These are phyloP conservation scores for Lichtheimia ornata DNA, from an alignment of 371 early-diverging fungal species.

Conservation along the genomic window DNA sequence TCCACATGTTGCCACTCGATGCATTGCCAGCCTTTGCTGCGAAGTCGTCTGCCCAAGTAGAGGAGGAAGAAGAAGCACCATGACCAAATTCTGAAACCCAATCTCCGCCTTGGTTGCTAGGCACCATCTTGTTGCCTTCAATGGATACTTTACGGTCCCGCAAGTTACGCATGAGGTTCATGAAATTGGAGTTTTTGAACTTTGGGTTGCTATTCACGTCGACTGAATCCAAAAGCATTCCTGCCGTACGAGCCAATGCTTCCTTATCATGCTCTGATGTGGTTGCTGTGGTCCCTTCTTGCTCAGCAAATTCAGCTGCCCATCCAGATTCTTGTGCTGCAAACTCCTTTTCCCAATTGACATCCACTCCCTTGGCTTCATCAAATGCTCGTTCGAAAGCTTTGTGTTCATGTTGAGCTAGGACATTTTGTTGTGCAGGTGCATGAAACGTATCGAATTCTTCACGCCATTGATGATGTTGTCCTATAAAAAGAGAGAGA, in stretches of 20 bases:
- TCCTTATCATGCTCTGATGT: constrained; percentile 37
- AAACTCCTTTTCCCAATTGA: constrained; percentile 59
- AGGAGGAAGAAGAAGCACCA: constrained; percentile 20
- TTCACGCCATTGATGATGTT: constrained; percentile 39
- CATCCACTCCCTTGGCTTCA: constrained; percentile 51
- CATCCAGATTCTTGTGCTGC: constrained; percentile 46
- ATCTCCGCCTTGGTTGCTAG: constrained; percentile 16
- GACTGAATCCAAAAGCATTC: constrained; percentile 78
- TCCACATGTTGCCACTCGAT: constrained; percentile 51
- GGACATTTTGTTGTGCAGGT: constrained; percentile 22
- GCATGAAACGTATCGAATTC: constrained; percentile 43
- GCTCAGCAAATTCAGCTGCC: constrained; percentile 56
- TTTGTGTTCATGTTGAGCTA: constrained; percentile 47
- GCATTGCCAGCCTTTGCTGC: constrained; percentile 32
- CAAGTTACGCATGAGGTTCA: constrained; percentile 88
- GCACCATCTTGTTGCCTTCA: constrained; percentile 83
- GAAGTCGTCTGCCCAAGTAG: constrained; percentile 58
- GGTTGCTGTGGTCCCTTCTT: constrained; percentile 12
- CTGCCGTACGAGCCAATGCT: constrained; percentile 85
- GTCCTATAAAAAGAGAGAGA: constrained; percentile 3
- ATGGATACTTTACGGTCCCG: constrained; percentile 85
- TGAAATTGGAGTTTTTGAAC: constrained; percentile 88
- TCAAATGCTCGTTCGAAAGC: constrained; percentile 82
- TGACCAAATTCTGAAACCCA: constrained; percentile 52
- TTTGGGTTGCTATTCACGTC: constrained; percentile 81